A percentile compares a stretch with the other conserved stretches of the same genome.
Conservation (phyloP, 2,329 filamentous ascomycete species). For the Dactylellina cionopaga region DNA sequence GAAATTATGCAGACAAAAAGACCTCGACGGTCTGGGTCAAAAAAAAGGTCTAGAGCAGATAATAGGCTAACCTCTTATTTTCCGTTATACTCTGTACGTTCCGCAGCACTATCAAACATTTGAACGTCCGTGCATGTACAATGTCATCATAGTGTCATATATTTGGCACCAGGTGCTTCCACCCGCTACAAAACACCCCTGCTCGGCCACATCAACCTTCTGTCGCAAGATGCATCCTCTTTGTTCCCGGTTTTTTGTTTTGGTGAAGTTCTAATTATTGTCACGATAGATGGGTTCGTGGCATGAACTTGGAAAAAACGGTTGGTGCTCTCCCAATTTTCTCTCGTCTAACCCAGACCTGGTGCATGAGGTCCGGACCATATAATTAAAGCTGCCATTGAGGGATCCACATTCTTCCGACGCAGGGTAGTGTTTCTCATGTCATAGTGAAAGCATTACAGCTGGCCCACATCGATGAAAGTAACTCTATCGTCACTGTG, state of each 20-base stretch:
- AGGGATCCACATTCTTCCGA: constrained; percentile 24
- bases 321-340: constrained; percentile 20
- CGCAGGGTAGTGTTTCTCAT: constrained; percentile 43
- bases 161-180: constrained; percentile 44
- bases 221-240: constrained; percentile 29
- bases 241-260: constrained; percentile 35
- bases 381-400: no score
- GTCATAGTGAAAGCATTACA: constrained; percentile 26
- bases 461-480: constrained; percentile 1
- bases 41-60: constrained; percentile 4
- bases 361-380: no score
- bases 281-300: constrained; percentile 26
- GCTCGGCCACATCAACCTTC: constrained; percentile 28
- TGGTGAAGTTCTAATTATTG: constrained; percentile 42
- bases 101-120: background rate
- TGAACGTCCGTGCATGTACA: constrained; percentile 24
- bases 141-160: constrained; percentile 48
- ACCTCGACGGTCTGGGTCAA: no score
- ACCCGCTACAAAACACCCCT: constrained; percentile 32
- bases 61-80: constrained; percentile 16
- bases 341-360: no score
- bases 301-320: background rate
- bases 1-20: constrained; percentile 31
- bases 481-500: constrained; percentile 45
- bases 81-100: background rate